Conservation (phyloP, 192 early-diverging fungal genomes). For the Phycomyces nitens region DNA sequence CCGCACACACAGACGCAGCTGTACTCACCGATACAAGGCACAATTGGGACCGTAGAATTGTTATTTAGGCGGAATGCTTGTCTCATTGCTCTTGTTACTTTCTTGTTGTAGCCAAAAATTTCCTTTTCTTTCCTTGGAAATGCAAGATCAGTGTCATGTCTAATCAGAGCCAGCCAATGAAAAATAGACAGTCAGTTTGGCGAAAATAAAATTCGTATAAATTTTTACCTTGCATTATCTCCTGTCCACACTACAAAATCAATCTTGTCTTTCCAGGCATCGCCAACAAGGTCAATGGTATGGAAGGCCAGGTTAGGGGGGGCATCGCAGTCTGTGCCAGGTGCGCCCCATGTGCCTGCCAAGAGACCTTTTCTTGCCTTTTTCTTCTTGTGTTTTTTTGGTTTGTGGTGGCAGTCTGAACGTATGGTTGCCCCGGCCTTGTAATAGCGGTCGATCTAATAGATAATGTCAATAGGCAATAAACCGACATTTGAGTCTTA, state of each 20-base stretch:
- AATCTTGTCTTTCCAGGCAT: constrained; percentile 44
- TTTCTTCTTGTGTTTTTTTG: constrained; percentile 14
- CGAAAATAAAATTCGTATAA: too few species aligned
- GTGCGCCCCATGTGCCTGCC: constrained; percentile 56
- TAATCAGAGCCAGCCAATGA: constrained; percentile 21
- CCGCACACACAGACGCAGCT: neutral
- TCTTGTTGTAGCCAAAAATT: constrained; percentile 53
- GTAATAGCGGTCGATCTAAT: constrained; percentile 57
- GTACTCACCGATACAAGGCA: constrained; percentile 41
- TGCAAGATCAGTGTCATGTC: constrained; percentile 68
- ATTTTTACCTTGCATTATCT: constrained; percentile 65
- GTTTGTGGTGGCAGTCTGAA: constrained; percentile 56
- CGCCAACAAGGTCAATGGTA: constrained; percentile 56
- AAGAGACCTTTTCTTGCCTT: constrained; percentile 17
- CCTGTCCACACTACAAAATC: constrained; percentile 81
- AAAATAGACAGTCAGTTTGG: too few species aligned
- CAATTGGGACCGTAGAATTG: constrained; percentile 42
- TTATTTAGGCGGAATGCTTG: constrained; percentile 41
- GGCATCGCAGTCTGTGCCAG: constrained; percentile 61
- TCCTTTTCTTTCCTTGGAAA: constrained; percentile 59
- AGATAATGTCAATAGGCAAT: neutral
- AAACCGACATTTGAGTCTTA: constrained; percentile 7
- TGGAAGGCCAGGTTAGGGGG: constrained; percentile 54
- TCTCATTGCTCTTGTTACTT: constrained; percentile 42
- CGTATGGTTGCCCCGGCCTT: constrained; percentile 49